Evolutionary conservation across 164 flowering plant species (phyloP).

Genomic region (Piper betle): DNA sequence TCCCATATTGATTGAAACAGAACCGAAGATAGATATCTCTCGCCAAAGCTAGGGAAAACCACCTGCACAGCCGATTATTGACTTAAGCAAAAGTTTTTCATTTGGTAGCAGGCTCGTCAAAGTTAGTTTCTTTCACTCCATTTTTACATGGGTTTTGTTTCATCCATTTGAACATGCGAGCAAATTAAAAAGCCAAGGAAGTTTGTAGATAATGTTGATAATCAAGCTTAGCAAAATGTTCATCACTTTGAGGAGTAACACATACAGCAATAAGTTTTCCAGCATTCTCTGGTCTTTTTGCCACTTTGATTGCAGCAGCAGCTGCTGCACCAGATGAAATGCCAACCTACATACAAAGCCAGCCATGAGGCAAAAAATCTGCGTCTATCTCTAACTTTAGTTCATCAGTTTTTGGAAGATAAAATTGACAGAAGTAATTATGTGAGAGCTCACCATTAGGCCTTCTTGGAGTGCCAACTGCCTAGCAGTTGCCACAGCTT

Average conservation of each 20-base stretch:
- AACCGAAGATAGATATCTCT: slow-evolving; percentile 81
- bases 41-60: slow-evolving; percentile 89
- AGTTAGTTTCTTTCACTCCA: neutral
- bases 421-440: neutral
- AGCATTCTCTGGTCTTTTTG: slow-evolving; percentile 88
- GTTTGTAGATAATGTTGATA: too few relatives aligned
- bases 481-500: slow-evolving; percentile 84
- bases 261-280: slow-evolving; percentile 97
- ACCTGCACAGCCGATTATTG: slow-evolving; percentile 83
- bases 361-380: neutral
- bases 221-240: neutral
- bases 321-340: slow-evolving; percentile 97
- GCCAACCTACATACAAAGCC: slow-evolving; percentile 34
- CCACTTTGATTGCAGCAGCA: slow-evolving; percentile 80
- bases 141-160: too few relatives aligned
- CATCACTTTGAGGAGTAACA: neutral
- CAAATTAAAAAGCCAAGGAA: too few relatives aligned
- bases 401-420: slow-evolving; percentile 19
- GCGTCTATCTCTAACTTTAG: neutral
- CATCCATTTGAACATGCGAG: too few relatives aligned
- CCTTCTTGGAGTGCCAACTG: slow-evolving; percentile 93
- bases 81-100: neutral
- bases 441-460: slow-evolving; percentile 57
- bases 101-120: neutral
- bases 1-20: slow-evolving; percentile 72